These are phyloP conservation scores for Saccharomyces jurei DNA, from an alignment of 805 yeast species.

Conservation along the genomic window DNA sequence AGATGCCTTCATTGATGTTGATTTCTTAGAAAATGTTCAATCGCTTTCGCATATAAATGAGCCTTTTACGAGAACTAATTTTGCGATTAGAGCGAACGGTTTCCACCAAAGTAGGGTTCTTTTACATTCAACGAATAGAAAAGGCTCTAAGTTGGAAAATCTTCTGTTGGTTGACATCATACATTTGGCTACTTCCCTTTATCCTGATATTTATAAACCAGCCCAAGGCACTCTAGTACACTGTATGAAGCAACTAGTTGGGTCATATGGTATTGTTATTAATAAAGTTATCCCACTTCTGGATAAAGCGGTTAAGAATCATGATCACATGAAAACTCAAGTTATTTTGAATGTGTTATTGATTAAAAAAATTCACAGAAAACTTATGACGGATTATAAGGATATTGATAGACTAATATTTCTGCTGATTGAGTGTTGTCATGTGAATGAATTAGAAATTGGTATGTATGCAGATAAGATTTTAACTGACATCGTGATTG, in stretches of 20 bases:
- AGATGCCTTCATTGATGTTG: constrained; percentile 44
- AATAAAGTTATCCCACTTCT: constrained; percentile 36
- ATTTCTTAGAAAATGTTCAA: constrained; percentile 51
- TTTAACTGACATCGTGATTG: constrained; percentile 34
- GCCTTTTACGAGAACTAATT: constrained; percentile 67
- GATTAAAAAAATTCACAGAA: constrained; percentile 48
- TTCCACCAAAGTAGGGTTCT: constrained; percentile 70
- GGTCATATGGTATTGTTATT: constrained; percentile 52
- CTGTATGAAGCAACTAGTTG: constrained; percentile 61
- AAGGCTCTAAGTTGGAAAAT: constrained; percentile 59
- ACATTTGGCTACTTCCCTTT: constrained; percentile 56
- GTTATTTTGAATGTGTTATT: constrained; percentile 55
- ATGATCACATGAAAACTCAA: constrained; percentile 49
- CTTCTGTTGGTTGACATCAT: constrained; percentile 58
- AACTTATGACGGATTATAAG: constrained; percentile 49
- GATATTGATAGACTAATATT: constrained; percentile 42
- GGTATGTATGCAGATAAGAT: constrained; percentile 46
- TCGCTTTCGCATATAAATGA: constrained; percentile 54
- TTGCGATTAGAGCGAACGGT: constrained; percentile 66
- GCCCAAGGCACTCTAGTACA: constrained; percentile 64
- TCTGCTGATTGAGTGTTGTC: constrained; percentile 46
- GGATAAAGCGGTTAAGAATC: constrained; percentile 39
- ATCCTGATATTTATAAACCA: constrained; percentile 55
- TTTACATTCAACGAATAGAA: constrained; percentile 63
- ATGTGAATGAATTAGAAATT: constrained; percentile 48